Evolutionary conservation across 1,284 basidiomycete species (phyloP), one percentile per base, ranked within the genome.

Genomic region (Microbotryum scabiosae): DNA sequence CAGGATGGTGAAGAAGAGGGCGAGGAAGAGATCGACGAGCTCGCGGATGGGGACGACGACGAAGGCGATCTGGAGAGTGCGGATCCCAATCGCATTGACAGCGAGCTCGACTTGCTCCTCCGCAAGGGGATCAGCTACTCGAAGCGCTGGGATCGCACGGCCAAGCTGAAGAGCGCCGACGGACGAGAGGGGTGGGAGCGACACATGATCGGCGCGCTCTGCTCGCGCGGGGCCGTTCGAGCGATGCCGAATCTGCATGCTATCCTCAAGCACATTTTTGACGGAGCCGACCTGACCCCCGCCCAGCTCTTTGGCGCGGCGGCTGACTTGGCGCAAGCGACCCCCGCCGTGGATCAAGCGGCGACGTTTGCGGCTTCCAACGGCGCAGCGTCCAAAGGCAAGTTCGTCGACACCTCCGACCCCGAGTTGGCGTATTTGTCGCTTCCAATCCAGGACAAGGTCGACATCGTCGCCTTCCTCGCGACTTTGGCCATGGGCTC

Each of bases 401-500:
- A 41, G 36, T 0, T 6, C n/a, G 60, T 66, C 44, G 68, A 71
- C n/a, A 63, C 68, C 57, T 78, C 67, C 71, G 76, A 70, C 62
- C 85, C 88, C 1, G 79, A 80, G 44, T 81, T 85, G 56, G 81
- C 87, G 45, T 97, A 96, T 73, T 81, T 84, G 58, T 75, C 80
- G 8, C 79, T 97, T 46, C 81, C 86, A 41, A 78, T 87, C 18
- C 78, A 79, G 54, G 88, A 96, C 73, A 90, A 91, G 72, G 82
- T 97, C 58, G 82, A 85, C 45, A 87, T 96, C 64, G 76, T 98
- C 57, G 79, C 83, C 10, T 97, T 94, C 76, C 81, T 98, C 77
- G 88, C 87, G 75, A 88, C 94, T 72, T 76, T 93, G 54, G 91
- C 87, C 0, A 84, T 92, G 30, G 90, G 91, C 51, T 94, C 90